A percentile compares a stretch with the other conserved stretches of the same genome.
These are phyloP conservation scores for Daedaleopsis nitida DNA, from an alignment of 768 basidiomycete genomes.

Conservation along the genomic window DNA sequence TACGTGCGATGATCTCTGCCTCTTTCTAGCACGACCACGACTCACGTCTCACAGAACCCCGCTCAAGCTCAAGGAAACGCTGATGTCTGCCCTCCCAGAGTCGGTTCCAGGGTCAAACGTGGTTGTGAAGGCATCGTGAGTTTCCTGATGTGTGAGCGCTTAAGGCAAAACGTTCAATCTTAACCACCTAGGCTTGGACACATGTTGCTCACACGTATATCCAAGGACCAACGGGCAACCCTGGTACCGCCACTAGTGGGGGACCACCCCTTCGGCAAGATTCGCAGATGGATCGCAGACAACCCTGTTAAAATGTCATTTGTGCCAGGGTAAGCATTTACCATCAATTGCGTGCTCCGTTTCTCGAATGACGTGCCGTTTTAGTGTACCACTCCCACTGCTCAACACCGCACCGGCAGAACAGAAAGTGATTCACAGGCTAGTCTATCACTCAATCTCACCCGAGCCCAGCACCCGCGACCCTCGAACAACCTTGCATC, in stretches of 20 bases:
- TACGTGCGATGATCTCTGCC: constrained; percentile 25
- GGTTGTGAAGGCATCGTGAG: constrained; percentile 29
- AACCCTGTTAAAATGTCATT: constrained; percentile 42
- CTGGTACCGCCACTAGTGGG: constrained; percentile 54
- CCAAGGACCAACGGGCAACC: constrained; percentile 36
- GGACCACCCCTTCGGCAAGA: constrained; percentile 39
- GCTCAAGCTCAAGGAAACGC: constrained; percentile 11
- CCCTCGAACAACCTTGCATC: background rate
- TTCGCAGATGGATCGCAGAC: constrained; percentile 48
- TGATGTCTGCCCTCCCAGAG: constrained; percentile 8
- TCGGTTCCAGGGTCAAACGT: background rate
- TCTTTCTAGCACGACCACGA: background rate
- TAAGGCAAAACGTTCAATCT: background rate
- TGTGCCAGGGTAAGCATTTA: constrained; percentile 48
- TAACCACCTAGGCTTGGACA: constrained; percentile 43
- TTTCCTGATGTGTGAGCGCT: background rate
- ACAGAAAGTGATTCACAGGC: constrained; percentile 45
- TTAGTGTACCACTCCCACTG: constrained; percentile 43
- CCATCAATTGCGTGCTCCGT: constrained; percentile 1
- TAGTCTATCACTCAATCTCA: constrained; percentile 42
- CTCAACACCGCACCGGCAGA: constrained; percentile 32
- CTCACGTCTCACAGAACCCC: constrained; percentile 3
- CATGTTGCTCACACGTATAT: constrained; percentile 47
- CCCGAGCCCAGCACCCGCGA: background rate
- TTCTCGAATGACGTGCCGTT: background rate